A percentile compares a stretch with the other conserved stretches of the same genome.
Conservation (phyloP, 768 basidiomycete species). For the Leccinum broughii region DNA sequence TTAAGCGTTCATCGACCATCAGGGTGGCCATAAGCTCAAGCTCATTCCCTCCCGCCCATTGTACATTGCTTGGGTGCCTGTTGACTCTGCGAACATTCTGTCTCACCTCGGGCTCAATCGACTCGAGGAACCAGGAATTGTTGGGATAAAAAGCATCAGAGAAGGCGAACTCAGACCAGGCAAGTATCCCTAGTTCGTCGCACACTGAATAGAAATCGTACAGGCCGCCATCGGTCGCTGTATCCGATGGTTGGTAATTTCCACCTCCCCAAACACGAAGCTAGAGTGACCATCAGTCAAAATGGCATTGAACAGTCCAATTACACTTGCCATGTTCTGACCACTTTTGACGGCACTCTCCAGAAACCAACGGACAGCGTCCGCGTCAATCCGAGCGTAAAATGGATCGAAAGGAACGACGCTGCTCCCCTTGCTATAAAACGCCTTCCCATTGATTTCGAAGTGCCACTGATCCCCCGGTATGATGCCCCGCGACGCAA, state of each 20-base stretch:
- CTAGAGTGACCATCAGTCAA: slow-evolving; percentile 27
- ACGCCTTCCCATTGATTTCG: slow-evolving; percentile 55
- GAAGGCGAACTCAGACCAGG: slow-evolving; percentile 50
- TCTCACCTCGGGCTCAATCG: slow-evolving; percentile 53
- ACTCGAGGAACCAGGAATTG: slow-evolving; percentile 52
- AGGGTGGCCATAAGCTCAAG: slow-evolving; percentile 43
- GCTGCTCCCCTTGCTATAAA: slow-evolving; percentile 57
- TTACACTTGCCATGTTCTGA: slow-evolving; percentile 54
- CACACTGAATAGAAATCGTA: slow-evolving; percentile 60
- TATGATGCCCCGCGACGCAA: slow-evolving; percentile 48
- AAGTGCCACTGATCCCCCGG: slow-evolving; percentile 66
- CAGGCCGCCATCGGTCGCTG: slow-evolving; percentile 41
- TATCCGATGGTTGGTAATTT: slow-evolving; percentile 47
- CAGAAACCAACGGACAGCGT: slow-evolving; percentile 53
- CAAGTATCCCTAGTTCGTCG: slow-evolving; percentile 60
- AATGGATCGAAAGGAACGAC: slow-evolving; percentile 64
- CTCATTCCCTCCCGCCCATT: slow-evolving; percentile 56
- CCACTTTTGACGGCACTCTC: slow-evolving; percentile 55
- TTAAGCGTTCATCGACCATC: not conserved
- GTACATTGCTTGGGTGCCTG: slow-evolving; percentile 54
- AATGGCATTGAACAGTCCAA: not conserved
- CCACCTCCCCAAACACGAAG: slow-evolving; percentile 64
- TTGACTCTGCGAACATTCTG: slow-evolving; percentile 51
- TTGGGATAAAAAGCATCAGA: slow-evolving; percentile 57
- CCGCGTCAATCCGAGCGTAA: slow-evolving; percentile 50